Evolutionary conservation across 768 basidiomycete genomes (phyloP), one percentile per base, ranked within the genome.

Genomic region (Hebeloma cylindrosporum): DNA sequence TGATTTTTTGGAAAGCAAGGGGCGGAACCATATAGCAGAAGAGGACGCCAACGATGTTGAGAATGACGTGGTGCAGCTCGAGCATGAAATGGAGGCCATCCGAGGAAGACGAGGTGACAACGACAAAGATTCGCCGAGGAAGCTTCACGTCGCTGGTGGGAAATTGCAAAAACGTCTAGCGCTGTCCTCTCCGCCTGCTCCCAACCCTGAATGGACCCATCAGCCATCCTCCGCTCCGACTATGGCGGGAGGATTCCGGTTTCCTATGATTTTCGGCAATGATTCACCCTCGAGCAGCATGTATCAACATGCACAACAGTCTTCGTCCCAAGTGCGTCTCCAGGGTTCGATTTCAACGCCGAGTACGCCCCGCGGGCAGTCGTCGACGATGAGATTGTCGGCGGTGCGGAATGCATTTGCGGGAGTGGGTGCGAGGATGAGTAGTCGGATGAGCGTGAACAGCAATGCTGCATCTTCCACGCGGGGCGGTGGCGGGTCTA

Each of bases 381-480:
- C 43, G 4, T 43, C 57, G 3, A 54, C 52, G 3, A 20, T 56
- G 20, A 49, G 60, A 8, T 38, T 58, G 25, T 54, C 57, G 7
- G 50, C 60, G 3, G 57, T 60, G 31, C 53, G 50, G 38, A 57
- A 39, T 31, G 53, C 54, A 1, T 52, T 60, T 43, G 53, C 60
- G 4, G 52, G 57, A 17, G 50, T 60, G 14, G 48, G 57, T 3
- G 54, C 59, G 26, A 54, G 50, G 30, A 55, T 58, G 54, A 55
- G 46, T 32, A 53, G 49, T 25, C 45, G 52, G 7, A 51, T 55
- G 48, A 51, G 51, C 34, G 42, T 31, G 22, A 40, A 35, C 14
- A 45, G 36, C 17, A 27, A 43, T 5, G 25, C 32, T 11, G 45
- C 39, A 8, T 37, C 32, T 13, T 39, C 43, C 10, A 21, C 25